These are phyloP conservation scores for Metschnikowia reukaufii DNA, from an alignment of 805 yeast species.

Conservation along the genomic window DNA sequence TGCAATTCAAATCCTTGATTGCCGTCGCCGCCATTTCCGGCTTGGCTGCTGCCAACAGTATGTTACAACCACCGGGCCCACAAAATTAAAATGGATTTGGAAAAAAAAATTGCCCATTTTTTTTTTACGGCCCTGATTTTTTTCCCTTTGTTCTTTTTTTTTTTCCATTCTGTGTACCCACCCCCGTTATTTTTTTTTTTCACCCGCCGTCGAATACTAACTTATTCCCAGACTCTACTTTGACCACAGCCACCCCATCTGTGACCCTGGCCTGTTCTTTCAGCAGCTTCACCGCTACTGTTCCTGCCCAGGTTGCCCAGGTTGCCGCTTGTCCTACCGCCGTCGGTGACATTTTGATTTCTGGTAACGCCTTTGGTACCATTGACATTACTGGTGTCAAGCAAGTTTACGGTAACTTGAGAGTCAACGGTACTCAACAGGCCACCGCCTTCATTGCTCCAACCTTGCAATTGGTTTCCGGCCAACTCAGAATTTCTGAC, in stretches of 20 bases:
- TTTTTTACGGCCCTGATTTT: not conserved
- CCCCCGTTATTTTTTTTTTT: not conserved
- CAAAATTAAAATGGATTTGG: not conserved
- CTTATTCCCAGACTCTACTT: slow-evolving; percentile 37
- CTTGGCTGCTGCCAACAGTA: slow-evolving; percentile 41
- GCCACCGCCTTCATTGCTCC: slow-evolving; percentile 76
- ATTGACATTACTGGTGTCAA: slow-evolving; percentile 73
- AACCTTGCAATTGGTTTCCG: slow-evolving; percentile 70
- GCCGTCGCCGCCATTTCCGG: slow-evolving; percentile 51
- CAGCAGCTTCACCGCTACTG: slow-evolving; percentile 66
- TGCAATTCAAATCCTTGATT: slow-evolving; percentile 58
- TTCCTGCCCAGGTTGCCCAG: slow-evolving; percentile 73
- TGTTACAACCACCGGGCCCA: slow-evolving; percentile 11
- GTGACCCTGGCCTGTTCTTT: slow-evolving; percentile 67
- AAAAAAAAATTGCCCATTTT: not conserved
- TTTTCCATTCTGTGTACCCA: too few relatives aligned
- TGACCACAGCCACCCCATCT: slow-evolving; percentile 54
- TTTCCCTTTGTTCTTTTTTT: not conserved
- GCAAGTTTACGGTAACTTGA: slow-evolving; percentile 75
- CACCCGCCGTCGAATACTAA: slow-evolving; percentile 11
- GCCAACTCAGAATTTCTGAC: slow-evolving; percentile 58
- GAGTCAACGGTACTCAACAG: slow-evolving; percentile 60
- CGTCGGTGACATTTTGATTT: slow-evolving; percentile 73
- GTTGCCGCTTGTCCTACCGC: slow-evolving; percentile 75
- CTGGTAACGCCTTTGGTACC: slow-evolving; percentile 57